Conservation (phyloP, 2,329 filamentous ascomycete species). For the Exophiala mesophila region DNA sequence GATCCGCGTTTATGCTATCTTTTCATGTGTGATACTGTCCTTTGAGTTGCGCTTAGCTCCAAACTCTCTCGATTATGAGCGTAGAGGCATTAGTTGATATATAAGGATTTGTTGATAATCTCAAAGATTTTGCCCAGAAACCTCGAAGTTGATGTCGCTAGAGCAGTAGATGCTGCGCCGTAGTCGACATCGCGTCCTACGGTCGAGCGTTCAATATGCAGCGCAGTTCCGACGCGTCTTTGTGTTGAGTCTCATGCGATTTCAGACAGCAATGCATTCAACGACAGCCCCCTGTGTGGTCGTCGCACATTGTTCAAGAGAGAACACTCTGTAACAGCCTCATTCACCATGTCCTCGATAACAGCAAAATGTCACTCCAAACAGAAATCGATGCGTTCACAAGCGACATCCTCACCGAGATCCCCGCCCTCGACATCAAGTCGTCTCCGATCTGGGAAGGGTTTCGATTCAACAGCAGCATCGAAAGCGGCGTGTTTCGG, state of each 20-base stretch:
- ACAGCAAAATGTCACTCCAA: conserved; percentile 9
- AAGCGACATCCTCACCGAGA: conserved; percentile 1
- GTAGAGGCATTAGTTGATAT: too few species aligned
- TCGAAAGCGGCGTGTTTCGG: conserved; percentile 20
- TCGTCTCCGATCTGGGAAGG: conserved; percentile 17
- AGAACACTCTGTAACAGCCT: background rate
- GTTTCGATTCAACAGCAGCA: conserved; percentile 18
- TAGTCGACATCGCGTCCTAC: background rate
- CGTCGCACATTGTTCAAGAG: too few species aligned
- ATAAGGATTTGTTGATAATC: too few species aligned
- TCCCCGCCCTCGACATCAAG: background rate
- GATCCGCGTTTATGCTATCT: too few species aligned
- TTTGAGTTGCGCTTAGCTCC: too few species aligned
- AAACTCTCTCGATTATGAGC: too few species aligned
- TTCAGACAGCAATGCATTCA: too few species aligned
- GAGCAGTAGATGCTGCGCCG: background rate
- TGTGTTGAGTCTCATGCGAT: too few species aligned
- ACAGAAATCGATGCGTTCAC: conserved; percentile 12
- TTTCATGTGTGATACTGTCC: too few species aligned
- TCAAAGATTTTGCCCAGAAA: too few species aligned
- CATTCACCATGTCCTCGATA: conserved; percentile 4
- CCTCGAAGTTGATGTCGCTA: background rate
- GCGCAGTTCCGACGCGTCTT: background rate
- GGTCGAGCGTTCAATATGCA: background rate
- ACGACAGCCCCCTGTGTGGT: too few species aligned